Percentiles rank a stretch among this genome's conserved stretches.
These are phyloP conservation scores for Phlebiopsis flavidoalba DNA, from an alignment of 768 basidiomycete species.

Conservation along the genomic window DNA sequence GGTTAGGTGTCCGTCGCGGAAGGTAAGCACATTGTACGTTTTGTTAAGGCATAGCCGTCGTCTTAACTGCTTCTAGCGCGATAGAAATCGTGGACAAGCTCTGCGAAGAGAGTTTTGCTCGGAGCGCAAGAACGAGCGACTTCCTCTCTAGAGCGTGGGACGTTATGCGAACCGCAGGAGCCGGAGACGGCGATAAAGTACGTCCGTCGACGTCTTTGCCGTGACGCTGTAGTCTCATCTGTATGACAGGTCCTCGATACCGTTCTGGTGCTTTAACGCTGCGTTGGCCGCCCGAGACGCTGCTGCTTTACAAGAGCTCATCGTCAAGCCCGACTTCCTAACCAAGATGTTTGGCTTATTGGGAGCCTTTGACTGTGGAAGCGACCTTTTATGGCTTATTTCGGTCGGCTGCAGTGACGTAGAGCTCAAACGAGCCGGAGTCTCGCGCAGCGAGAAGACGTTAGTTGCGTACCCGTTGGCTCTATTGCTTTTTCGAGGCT, in stretches of 20 bases:
- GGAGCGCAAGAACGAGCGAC: conserved; percentile 75
- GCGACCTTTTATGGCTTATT: conserved; percentile 48
- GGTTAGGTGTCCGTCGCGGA: conserved; percentile 55
- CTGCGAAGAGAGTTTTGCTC: conserved; percentile 68
- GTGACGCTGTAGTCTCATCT: no score
- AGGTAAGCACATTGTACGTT: conserved; percentile 42
- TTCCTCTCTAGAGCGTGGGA: conserved; percentile 70
- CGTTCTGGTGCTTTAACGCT: conserved; percentile 54
- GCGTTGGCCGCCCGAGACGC: conserved; percentile 59
- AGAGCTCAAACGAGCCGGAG: conserved; percentile 45
- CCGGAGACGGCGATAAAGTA: conserved; percentile 56
- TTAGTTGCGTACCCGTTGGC: conserved; percentile 37
- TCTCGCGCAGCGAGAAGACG: conserved; percentile 53
- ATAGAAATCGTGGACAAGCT: conserved; percentile 73
- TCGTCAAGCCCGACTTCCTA: conserved; percentile 28
- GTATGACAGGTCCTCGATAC: conserved; percentile 56
- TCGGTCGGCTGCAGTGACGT: conserved; percentile 30
- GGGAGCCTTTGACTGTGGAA: conserved; percentile 15
- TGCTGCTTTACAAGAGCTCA: conserved; percentile 50
- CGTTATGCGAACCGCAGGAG: conserved; percentile 52
- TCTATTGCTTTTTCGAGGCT: background rate
- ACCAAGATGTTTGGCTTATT: conserved; percentile 23
- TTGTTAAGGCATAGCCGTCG: background rate
- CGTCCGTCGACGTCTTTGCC: background rate
- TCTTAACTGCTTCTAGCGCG: conserved; percentile 43